A percentile compares a stretch with the other conserved stretches of the same genome.
Conservation (phyloP, 148 eudicot species). For the Chenopodium formosanum region DNA sequence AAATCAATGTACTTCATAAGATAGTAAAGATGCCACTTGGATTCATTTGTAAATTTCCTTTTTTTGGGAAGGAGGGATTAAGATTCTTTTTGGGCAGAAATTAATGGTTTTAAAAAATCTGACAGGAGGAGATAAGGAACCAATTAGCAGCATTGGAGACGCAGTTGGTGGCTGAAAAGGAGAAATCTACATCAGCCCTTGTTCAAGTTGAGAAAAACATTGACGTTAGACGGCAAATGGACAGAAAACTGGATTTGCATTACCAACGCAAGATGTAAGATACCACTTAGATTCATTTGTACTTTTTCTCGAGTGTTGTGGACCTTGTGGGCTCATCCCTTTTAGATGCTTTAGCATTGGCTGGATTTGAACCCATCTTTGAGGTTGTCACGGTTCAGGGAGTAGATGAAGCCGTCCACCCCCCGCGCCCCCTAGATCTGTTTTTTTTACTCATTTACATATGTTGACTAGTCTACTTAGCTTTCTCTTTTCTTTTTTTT, state of each 20-base stretch:
- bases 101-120: not conserved
- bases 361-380: not conserved
- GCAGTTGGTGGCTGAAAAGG: constrained; percentile 50
- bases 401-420: not conserved
- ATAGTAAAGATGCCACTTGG: not conserved
- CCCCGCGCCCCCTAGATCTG: not conserved
- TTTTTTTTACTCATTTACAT: not conserved
- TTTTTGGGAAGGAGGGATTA: not conserved
- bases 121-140: constrained; percentile 74
- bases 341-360: not conserved
- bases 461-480: not conserved
- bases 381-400: not conserved
- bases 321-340: not conserved
- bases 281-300: constrained; percentile 13
- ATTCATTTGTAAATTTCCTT: too few relatives aligned
- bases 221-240: constrained; percentile 61
- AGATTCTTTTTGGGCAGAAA: not conserved
- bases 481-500: not conserved
- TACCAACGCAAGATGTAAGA: constrained; percentile 85
- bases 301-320: not conserved
- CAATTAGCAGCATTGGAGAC: constrained; percentile 54
- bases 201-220: constrained; percentile 45
- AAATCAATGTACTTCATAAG: not conserved
- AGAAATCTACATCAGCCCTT: constrained; percentile 52
- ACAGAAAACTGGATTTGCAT: constrained; percentile 74